Evolutionary conservation across 164 flowering plant genomes (phyloP).

Genomic region (Warburgia ugandensis): DNA sequence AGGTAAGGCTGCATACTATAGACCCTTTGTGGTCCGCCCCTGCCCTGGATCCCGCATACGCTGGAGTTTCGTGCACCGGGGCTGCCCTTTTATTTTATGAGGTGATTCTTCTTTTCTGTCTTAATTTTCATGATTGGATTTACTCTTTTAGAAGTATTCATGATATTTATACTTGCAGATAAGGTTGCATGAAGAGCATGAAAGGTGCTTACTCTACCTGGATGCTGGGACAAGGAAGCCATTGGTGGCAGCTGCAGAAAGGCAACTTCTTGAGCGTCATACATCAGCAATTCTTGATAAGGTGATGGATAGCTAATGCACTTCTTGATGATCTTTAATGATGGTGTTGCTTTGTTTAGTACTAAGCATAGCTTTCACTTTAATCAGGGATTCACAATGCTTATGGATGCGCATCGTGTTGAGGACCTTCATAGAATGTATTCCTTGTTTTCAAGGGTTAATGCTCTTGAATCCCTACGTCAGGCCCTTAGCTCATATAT

Average conservation of each 20-base stretch:
- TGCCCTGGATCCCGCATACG: no score
- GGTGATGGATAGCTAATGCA: slow-evolving; percentile 25
- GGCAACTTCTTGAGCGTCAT: slow-evolving; percentile 88
- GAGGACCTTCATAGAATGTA: slow-evolving; percentile 89
- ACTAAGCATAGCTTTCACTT: no score
- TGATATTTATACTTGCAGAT: no score
- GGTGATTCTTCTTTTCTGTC: background rate
- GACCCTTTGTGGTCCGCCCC: no score
- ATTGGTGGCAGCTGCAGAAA: slow-evolving; percentile 75
- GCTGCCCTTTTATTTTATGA: background rate
- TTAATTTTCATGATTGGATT: background rate
- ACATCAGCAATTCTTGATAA: slow-evolving; percentile 83
- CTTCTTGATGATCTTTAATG: no score
- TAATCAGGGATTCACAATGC: slow-evolving; percentile 74
- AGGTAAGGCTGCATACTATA: no score
- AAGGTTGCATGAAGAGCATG: slow-evolving; percentile 96
- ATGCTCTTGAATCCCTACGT: slow-evolving; percentile 78
- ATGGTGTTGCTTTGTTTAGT: no score
- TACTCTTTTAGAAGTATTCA: no score
- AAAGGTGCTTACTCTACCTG: slow-evolving; percentile 79
- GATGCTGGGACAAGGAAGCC: slow-evolving; percentile 83
- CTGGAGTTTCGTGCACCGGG: no score
- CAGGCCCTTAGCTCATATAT: slow-evolving; percentile 79
- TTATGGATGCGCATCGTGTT: slow-evolving; percentile 92
- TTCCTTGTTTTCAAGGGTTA: slow-evolving; percentile 62